Evolutionary conservation across 768 basidiomycete species (phyloP), one percentile per base, ranked within the genome.

Genomic region (Panus rudis): DNA sequence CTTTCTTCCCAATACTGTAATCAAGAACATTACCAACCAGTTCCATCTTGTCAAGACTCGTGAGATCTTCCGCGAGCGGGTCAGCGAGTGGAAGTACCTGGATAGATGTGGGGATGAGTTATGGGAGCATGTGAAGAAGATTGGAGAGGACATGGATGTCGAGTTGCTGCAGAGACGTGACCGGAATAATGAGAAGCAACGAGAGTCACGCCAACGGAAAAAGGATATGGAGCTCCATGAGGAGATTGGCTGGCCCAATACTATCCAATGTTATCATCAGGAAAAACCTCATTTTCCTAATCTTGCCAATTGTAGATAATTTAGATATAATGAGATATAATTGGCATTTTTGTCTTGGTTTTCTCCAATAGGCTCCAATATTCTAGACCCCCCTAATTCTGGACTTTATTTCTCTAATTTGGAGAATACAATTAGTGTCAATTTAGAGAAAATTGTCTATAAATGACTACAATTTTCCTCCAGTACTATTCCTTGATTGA

Each of bases 81-180:
- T 45, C 24, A 16, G 20, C 11, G 43, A 37, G 7, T 45, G 43
- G 43, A 14, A 10, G 6, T 45, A 25, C 20, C 39, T 34, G 37
- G 14, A 16, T 8, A 17, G 16, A 5, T 27, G 17, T 23, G 37
- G 43, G 3, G 23, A 5, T 6, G 43, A 20, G 4, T 25, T 45
- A 20, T 45, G 37, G 43, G 11, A 12, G 7, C 16, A 5, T 5
- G 43, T 45, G 19, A 11, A 20, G 13, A 14, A 4, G 25, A 3
- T 27, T 5, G 8, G n/a, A 8, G 26, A 39, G 13, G 22, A 38
- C 27, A 38, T 27, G 21, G 4, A 16, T 20, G 27, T 7, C n/a
- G 17, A 10, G 12, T 22, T 42, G 5, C 5, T 6, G 5, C 4
- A 12, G 4, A 17, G 37, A 6, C 43, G 31, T 21, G 35, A 38